Evolutionary conservation across 345 rosid genomes (phyloP), one percentile per base, ranked within the genome.

Genomic region (Conringia planisiliqua): DNA sequence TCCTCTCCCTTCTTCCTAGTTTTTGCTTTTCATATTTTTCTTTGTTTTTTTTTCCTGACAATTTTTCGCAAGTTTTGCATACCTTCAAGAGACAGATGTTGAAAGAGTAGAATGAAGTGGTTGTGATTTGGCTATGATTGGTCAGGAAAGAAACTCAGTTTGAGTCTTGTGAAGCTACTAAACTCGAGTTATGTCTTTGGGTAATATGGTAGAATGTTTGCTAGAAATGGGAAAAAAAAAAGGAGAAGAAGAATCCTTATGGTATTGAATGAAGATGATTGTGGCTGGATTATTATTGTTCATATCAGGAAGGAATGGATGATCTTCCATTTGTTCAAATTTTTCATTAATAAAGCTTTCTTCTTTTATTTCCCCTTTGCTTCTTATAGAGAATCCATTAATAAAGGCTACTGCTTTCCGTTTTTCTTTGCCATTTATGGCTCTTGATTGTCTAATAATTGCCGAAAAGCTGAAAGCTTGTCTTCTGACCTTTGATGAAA

Each of bases 1-100:
- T 54, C 86, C 82, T 10, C 79, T 81, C 7, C 67, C 83, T 35
- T 57, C 85, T 1, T 78, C 60, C 29, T 69, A 77, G 71, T 56
- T 12, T 10, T 32, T 39, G 3, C 10, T 71, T 22, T 66, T 29
- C 13, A 30, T 16, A 18, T 61, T 26, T 14, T 7, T 33, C 3
- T 36, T 36, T 30, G 9, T 12, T 29, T 38, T 26, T 4, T 32
- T 13, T 69, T 62, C 69, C 62, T 72, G 76, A 11, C 71, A 74
- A 13, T 66, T 74, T 74, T 22, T 32, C 33, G 7, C 39, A 51
- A 39, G 55, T 72, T 72, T 62, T 56, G 48, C 48, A 64, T 55
- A 43, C 54, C 55, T 56, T 30, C 26, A 56, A 35, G 20, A 16
- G 17, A 22, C 24, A 22, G 27, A 26, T 16, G 11, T 7, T 35